Conservation (phyloP, 768 basidiomycete species). For the Myochromella boudieri region DNA sequence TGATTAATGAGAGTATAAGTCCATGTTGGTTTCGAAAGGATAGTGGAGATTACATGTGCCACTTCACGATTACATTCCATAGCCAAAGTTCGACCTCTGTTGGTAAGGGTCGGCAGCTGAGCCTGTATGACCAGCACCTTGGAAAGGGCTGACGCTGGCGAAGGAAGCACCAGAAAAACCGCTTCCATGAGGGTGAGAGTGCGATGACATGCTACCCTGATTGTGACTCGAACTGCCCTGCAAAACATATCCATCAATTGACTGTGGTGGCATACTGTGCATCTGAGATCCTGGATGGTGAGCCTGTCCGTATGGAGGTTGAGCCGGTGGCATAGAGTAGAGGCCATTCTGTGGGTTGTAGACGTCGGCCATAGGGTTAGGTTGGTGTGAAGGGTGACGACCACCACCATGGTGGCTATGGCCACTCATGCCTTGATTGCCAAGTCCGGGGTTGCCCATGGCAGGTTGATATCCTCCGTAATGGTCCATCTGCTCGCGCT, state of each 20-base stretch:
- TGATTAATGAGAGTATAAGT: slow-evolving; percentile 42
- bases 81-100: slow-evolving; percentile 62
- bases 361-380: slow-evolving; percentile 60
- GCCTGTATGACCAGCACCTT: slow-evolving; percentile 51
- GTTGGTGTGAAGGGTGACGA: slow-evolving; percentile 58
- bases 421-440: slow-evolving; percentile 53
- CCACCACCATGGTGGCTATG: slow-evolving; percentile 34
- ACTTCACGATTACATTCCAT: slow-evolving; percentile 65
- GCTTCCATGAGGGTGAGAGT: slow-evolving; percentile 54
- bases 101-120: slow-evolving; percentile 77
- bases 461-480: slow-evolving; percentile 62
- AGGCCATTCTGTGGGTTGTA: slow-evolving; percentile 63
- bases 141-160: slow-evolving; percentile 46
- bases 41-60: slow-evolving; percentile 23
- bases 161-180: slow-evolving; percentile 61
- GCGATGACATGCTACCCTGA: slow-evolving; percentile 52
- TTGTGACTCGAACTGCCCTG: slow-evolving; percentile 72
- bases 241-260: slow-evolving; percentile 81
- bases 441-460: slow-evolving; percentile 57
- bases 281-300: slow-evolving; percentile 51
- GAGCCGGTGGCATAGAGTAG: slow-evolving; percentile 55
- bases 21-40: slow-evolving; percentile 24
- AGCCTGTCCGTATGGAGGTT: slow-evolving; percentile 57
- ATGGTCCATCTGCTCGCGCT: slow-evolving; percentile 85
- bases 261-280: slow-evolving; percentile 64